Evolutionary conservation across 2,329 filamentous ascomycete genomes (phyloP), one percentile per base, ranked within the genome.

Genomic region (Malbranchea zuffiana): DNA sequence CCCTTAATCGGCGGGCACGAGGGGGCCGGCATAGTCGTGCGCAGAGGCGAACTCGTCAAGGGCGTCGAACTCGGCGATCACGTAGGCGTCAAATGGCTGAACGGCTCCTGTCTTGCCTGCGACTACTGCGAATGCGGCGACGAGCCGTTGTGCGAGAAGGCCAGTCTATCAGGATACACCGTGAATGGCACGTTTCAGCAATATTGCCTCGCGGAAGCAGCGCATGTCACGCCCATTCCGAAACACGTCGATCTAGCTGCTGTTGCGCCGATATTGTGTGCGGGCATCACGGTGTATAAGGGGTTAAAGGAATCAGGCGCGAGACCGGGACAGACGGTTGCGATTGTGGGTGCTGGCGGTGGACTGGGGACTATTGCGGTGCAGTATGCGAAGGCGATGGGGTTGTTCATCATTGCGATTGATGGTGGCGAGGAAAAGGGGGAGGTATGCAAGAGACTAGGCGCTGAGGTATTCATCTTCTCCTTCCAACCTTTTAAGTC

Each of bases 121-220:
- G 71, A 76, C 50, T 93, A 83, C 72, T 95, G 87, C 68, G 77
- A 80, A 55, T 71, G 77, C 49, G 61, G 74, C 32, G 82, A 93
- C 50, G 87, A 95, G 66, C 80, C 84, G 2, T 78, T 94, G 4
- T 96, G 88, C 66, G 61, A 72, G 11, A 67, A 82, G 42, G 75
- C 82, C 17, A 65, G 72, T 23, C 74, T 94, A 26, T 92, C 85
- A 1, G 88, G 88, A 39, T 94, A 92, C 72, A 92, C 84, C 3
- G 85, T 94, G 56, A 83, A 94, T 57, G 87, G 87, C 20, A 78
- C 79, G 27, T 95, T 95, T 73, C 87, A 95, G 68, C 78, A 94
- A 68, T 95, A 93, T 67, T 76, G 74, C 59, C 75, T 94, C 48
- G 86, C 78, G 49, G 92, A 93, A 62, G 86, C 85, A 11, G 75